A percentile compares a stretch with the other conserved stretches of the same genome.
These are phyloP conservation scores for Pelargonium nanum DNA, from an alignment of 345 rosid genomes.

Conservation along the genomic window DNA sequence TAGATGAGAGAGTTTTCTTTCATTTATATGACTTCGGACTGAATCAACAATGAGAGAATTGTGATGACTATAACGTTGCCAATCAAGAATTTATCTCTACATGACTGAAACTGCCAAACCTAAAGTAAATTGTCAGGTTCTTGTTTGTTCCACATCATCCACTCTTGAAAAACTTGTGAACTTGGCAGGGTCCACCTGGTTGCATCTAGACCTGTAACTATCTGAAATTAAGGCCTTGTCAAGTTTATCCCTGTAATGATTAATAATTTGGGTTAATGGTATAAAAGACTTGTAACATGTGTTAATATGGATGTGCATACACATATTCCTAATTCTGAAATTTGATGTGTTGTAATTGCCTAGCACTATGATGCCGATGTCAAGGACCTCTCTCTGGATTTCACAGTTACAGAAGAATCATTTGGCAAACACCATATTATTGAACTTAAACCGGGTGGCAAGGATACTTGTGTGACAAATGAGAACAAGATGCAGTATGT, in stretches of 20 bases:
- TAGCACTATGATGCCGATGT: constrained; percentile 91
- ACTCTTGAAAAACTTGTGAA: too few species aligned
- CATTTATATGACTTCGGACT: too few species aligned
- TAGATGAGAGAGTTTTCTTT: too few species aligned
- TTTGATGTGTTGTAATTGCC: constrained; percentile 7
- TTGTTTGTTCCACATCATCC: too few species aligned
- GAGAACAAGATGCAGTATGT: constrained; percentile 96
- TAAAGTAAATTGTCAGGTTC: too few species aligned
- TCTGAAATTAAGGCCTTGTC: neutral
- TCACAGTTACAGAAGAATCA: constrained; percentile 79
- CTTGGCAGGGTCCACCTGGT: too few species aligned
- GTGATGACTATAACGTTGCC: too few species aligned
- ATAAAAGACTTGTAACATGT: neutral
- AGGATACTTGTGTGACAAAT: constrained; percentile 62
- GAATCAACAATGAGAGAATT: too few species aligned
- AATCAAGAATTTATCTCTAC: too few species aligned
- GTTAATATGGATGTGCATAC: neutral
- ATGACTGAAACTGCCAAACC: too few species aligned
- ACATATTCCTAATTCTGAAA: neutral
- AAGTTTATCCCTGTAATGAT: neutral
- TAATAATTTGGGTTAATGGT: neutral
- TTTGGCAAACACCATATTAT: constrained; percentile 59
- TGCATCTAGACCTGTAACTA: too few species aligned
- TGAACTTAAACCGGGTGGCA: constrained; percentile 88
- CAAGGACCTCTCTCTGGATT: constrained; percentile 80